A percentile compares a stretch with the other conserved stretches of the same genome.
Conservation (phyloP, 176 grass and related monocot genomes). For the Typha latifolia region DNA sequence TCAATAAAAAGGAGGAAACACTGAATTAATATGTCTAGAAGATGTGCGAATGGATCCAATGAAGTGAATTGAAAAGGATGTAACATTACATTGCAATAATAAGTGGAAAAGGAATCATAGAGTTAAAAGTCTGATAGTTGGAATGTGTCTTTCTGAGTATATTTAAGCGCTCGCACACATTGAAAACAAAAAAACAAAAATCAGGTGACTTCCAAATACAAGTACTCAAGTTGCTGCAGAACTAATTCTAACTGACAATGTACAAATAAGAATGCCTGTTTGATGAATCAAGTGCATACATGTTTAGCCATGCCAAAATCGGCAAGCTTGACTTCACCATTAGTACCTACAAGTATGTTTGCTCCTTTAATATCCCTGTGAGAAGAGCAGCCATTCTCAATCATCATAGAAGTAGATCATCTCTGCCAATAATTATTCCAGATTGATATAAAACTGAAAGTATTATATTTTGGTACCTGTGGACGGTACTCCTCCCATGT, state of each 20-base stretch:
- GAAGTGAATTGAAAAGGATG: too few species aligned
- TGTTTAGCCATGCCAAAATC: slow-evolving; percentile 99
- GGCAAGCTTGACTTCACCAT: slow-evolving; percentile 93
- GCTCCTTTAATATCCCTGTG: slow-evolving; percentile 97
- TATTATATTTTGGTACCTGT: slow-evolving; percentile 47
- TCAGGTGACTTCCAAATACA: not conserved
- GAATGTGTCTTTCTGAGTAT: not conserved
- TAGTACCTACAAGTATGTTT: slow-evolving; percentile 95
- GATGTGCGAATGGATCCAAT: too few species aligned
- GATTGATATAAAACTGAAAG: slow-evolving; percentile 7
- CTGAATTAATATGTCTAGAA: too few species aligned
- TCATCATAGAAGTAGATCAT: not conserved
- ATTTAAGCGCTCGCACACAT: not conserved
- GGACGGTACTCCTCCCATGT: slow-evolving; percentile 73
- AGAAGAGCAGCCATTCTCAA: slow-evolving; percentile 14
- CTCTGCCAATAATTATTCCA: slow-evolving; percentile 4
- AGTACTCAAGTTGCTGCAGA: not conserved
- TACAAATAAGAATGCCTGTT: not conserved
- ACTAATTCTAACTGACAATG: not conserved
- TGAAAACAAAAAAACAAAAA: not conserved
- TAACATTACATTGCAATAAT: too few species aligned
- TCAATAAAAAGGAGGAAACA: too few species aligned
- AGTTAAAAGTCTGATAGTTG: not conserved
- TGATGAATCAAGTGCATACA: slow-evolving; percentile 43
- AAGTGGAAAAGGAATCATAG: too few species aligned